Evolutionary conservation across 2,329 filamentous ascomycete genomes (phyloP).

Genomic region (Penicillium sp.): DNA sequence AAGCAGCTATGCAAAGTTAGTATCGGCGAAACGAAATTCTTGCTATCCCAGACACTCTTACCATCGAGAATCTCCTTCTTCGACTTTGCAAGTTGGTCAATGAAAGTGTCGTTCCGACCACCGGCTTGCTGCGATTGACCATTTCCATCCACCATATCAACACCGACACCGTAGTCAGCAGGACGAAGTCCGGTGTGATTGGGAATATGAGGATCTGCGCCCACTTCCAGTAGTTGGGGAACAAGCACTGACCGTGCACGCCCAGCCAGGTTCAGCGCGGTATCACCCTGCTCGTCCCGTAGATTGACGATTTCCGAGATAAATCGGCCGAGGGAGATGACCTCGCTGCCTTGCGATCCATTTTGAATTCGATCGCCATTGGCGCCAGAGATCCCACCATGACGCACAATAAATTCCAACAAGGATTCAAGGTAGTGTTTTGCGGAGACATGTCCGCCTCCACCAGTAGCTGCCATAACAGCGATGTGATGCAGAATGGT

Average conservation of each 20-base stretch:
- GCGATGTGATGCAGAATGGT: constrained; percentile 97
- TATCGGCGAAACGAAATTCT: constrained; percentile 19
- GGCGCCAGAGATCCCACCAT: constrained; percentile 61
- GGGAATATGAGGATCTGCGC: constrained; percentile 86
- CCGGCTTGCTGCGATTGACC: constrained; percentile 49
- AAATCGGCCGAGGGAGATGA: constrained; percentile 89
- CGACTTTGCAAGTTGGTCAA: constrained; percentile 46
- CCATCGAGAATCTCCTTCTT: constrained; percentile 50
- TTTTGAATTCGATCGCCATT: constrained; percentile 32
- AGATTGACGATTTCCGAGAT: constrained; percentile 97
- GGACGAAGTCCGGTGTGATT: constrained; percentile 88
- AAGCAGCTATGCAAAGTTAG: constrained; percentile 41
- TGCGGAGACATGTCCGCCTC: constrained; percentile 78
- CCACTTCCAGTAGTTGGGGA: constrained; percentile 92
- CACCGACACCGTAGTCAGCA: constrained; percentile 90
- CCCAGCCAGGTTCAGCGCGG: constrained; percentile 89
- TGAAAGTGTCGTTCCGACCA: constrained; percentile 46
- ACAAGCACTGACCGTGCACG: constrained; percentile 96
- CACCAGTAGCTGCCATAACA: constrained; percentile 92
- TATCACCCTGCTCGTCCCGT: constrained; percentile 91
- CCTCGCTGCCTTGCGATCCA: constrained; percentile 46
- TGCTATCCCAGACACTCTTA: constrained; percentile 23
- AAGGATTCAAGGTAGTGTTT: constrained; percentile 95
- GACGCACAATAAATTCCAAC: constrained; percentile 89
- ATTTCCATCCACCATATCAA: constrained; percentile 57